Base-by-base conservation (phyloP, 768 basidiomycete species). In the Lactarius tabidus region DNA sequence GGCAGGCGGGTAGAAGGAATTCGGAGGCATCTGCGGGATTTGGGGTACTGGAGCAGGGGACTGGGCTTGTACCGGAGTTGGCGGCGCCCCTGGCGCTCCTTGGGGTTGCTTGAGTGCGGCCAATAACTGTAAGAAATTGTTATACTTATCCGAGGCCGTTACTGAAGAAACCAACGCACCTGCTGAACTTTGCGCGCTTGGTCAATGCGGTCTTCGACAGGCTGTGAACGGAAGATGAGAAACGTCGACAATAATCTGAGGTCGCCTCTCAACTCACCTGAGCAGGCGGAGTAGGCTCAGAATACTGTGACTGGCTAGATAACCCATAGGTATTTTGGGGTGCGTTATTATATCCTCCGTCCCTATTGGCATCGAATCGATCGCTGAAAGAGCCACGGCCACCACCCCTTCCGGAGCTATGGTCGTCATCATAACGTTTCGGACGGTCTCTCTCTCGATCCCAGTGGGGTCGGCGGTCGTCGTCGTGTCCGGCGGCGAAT, bases 151-250 rank as follows among this genome's bases (percentile, higher is more conserved):
- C 23, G 28, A 54, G 59, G 55, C 28, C 8, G 35, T 39, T 26
- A 33, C 12, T 14, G 17, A 10, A 41, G 20, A n/a, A 39, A 39
- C 1, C 8, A 58, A 57, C 35, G 23, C 18, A 86, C 84, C 70
- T 93, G 90, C 72, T 94, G 93, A 10, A 95, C 91, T 75, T 84
- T 89, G 62, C 87, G 84, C 9, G 93, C 92, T 79, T 94, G 90
- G 71, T 95, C 93, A 23, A 95, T 79, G 15, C 93, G 88, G 57
- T 94, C 91, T 64, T 94, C 91, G 14, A 78, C 74, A 45, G 81
- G 77, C 83, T 86, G 38, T 6, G 51, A 35, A 18, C 45, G 23
- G 35, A 18, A 55, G 36, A 48, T 66, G 36, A 62, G 31, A 57
- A 8, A 14, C 14, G 20, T 54, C 6, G 23, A 51, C 14, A 28